Base-by-base conservation (phyloP, 352 stramenopile genomes). In the Phytopythium delawarense region DNA sequence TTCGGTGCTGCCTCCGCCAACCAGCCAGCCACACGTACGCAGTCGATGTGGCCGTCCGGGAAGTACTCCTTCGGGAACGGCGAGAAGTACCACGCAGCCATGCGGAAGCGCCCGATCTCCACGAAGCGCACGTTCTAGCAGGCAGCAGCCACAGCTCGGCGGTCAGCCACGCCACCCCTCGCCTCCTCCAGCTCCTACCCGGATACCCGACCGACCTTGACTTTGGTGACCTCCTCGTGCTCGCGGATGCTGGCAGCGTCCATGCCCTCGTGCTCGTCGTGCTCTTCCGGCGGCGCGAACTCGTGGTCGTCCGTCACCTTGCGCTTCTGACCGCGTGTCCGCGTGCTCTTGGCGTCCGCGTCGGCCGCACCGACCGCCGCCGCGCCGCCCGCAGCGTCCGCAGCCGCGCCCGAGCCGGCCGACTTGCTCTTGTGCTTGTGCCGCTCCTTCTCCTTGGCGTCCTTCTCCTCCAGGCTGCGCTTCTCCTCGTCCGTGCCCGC, bases 251-350 rank as follows among this genome's bases (percentile, higher is more conserved):
- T 97, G 16, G 92, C 96, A 58, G 98, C 97, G 74, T 99, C 97
- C 76, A 99, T 96, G 37, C 97, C 97, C 89, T 99, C 96, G 67
- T 99, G 97, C 72, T 99, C 97, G 69, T 99, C 96, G 58, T 99
- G 90, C 63, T 98, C 91, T 57, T 92, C 83, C 61, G 94, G 84
- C 28, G 96, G 91, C 9, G 81, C 64, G 62, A 98, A 92, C 32
- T 91, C 81, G 59, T 89, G 71, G 46, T 81, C 75, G 44, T 87
- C 78, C 18, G 76, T 59, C n/a, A 67, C 74, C 67, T 93, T 93
- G 57, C 84, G 80, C 67, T 93, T 93, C 55, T 91, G 81, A 28
- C 78, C 84, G 46, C 84, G 74, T 3, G 84, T 91, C 34, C 81
- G 76, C 39, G 72, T 69, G 20, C 57, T 64, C 25, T 67, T 62